Conservation (phyloP, 495 filamentous ascomycete genomes). For the Penicillium cosmopolitanum region DNA sequence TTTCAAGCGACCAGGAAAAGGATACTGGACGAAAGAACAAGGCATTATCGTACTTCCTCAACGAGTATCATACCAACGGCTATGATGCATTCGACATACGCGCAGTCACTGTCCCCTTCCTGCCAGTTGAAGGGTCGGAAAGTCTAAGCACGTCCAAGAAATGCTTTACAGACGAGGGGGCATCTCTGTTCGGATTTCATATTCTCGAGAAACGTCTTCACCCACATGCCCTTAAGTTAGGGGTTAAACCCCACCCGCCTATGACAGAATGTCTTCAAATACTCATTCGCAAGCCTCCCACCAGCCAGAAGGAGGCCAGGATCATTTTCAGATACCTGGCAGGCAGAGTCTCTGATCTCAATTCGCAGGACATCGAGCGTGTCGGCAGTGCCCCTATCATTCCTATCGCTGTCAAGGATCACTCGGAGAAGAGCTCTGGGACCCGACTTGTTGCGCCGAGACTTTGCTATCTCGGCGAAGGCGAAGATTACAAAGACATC, state of each 20-base stretch:
- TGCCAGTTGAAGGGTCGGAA: conserved; percentile 70
- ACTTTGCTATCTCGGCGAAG: conserved; percentile 76
- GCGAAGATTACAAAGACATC: conserved; percentile 78
- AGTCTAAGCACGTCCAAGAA: conserved; percentile 69
- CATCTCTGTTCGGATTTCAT: conserved; percentile 75
- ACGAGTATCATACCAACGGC: conserved; percentile 73
- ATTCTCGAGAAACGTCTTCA: conserved; percentile 75
- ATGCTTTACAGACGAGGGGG: conserved; percentile 80
- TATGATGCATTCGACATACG: conserved; percentile 67
- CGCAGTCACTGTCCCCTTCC: conserved; percentile 61
- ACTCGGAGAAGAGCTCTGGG: conserved; percentile 33
- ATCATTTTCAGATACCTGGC: conserved; percentile 81
- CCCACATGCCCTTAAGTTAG: conserved; percentile 77
- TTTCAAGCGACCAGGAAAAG: conserved; percentile 53
- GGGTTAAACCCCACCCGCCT: conserved; percentile 77
- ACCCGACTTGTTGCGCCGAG: conserved; percentile 62
- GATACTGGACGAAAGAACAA: conserved; percentile 61
- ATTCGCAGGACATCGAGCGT: conserved; percentile 56
- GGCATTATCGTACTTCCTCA: conserved; percentile 81
- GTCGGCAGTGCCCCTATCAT: conserved; percentile 69
- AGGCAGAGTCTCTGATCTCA: conserved; percentile 72
- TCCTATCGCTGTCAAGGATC: conserved; percentile 58
- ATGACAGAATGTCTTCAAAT: conserved; percentile 72
- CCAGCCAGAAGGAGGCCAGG: conserved; percentile 62
- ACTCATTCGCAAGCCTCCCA: conserved; percentile 71